Evolutionary conservation across 768 basidiomycete genomes (phyloP), one percentile per base, ranked within the genome.

Genomic region (Hysterangium stoloniferum): DNA sequence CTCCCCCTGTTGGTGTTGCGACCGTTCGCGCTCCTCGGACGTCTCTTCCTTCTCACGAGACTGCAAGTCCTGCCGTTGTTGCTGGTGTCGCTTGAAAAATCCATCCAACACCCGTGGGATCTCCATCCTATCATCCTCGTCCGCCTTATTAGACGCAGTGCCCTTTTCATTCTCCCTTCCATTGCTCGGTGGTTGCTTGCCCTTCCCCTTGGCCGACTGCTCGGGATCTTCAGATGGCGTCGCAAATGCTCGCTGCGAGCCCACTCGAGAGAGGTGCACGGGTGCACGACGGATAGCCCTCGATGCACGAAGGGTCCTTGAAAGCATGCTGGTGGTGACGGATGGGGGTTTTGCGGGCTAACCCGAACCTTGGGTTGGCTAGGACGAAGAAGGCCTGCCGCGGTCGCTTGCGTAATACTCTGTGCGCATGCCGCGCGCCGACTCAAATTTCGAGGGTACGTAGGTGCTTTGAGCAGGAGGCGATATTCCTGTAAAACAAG

Each of bases 91-190:
- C 36, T 55, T 32, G 68, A 88, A 88, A 61, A 88, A 88, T 41
- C 86, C 85, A 56, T 87, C 86, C 24, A 88, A 75, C 24, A 72
- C 81, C 59, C 79, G 84, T 35, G 83, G 78, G 35, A 69, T 40
- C 42, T 59, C 58, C 57, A 65, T 61, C 57, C 71, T 71, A 50
- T 54, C 62, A 13, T 66, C 63, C 25, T 66, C 59, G 36, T 64
- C 22, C 27, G 34, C 61, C 38, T 66, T 62, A n/a, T n/a, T n/a
- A n/a, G n/a, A n/a, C n/a, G n/a, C n/a, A n/a, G n/a, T n/a, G 37
- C 58, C 62, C 50, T 67, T 64, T 37, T 64, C 67, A 57, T 62
- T 64, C 38, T 63, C 63, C 52, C 63, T 29, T 59, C 55, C 60
- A 59, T 45, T 52, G 59, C 50, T 52, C 52, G 55, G 59, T 61